Base-by-base conservation (phyloP, 2,329 filamentous ascomycete species). In the Penicillium sp. region DNA sequence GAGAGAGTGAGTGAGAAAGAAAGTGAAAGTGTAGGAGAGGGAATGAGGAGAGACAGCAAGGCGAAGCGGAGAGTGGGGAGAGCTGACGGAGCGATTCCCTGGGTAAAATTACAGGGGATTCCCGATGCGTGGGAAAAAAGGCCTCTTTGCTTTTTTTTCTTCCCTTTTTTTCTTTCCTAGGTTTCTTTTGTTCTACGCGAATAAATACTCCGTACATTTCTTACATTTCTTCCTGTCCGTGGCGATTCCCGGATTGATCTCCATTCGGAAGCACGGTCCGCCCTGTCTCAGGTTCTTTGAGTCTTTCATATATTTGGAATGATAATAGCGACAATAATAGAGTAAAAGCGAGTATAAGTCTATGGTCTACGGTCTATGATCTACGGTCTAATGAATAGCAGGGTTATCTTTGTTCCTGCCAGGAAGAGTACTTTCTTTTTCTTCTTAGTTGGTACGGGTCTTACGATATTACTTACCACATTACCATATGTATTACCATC, bases 31-130 rank as follows among this genome's bases (percentile, higher is more conserved):
- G 44, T 27, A 35, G 42, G 34, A 51, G 42, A 42, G 34, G 48
- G 45, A 49, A 40, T 41, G 46, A 50, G 50, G 49, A 52, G 39
- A 46, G 49, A 55, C 42, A 55, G 47, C 47, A 57, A 55, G 54
- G 52, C 51, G 49, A 57, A 55, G 52, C 47, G 57, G 55, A 52
- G 55, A 57, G 55, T 54, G 52, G 50, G 52, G 55, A 56, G 41
- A 56, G 54, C 54, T 59, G 56, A 58, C 53, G 50, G 55, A 47
- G 42, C 40, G 46, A 42, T 52, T 45, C 44, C 50, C 32, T 43
- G 44, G 43, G 41, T 45, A 45, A 56, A 50, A 57, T 56, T 57
- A 57, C 54, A 55, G 49, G 54, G 49, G 47, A 55, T 35, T 51
- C 45, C 50, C 50, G 47, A 37, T 37, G 20, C 11, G 35, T 36